A percentile compares a stretch with the other conserved stretches of the same genome.
Evolutionary conservation across 495 filamentous ascomycete species (phyloP).

Genomic region (Thozetella sp.): DNA sequence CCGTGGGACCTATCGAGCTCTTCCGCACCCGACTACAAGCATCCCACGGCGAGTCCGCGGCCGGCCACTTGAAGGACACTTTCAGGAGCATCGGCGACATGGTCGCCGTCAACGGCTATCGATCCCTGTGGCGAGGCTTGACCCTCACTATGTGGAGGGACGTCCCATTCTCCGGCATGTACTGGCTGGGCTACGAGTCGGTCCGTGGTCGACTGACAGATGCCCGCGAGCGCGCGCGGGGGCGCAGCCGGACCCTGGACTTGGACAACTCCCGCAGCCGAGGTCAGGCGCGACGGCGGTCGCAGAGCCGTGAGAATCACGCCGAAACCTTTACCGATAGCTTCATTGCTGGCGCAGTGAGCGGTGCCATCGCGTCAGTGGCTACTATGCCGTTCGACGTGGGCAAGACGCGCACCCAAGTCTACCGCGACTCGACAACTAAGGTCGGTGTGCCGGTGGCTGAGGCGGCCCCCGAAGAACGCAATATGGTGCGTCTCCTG

Average conservation of each 20-base stretch:
- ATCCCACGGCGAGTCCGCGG: conserved; percentile 53
- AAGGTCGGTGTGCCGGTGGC: conserved; percentile 17
- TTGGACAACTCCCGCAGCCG: conserved; percentile 16
- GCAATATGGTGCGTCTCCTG: conserved; percentile 74
- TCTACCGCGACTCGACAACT: conserved; percentile 56
- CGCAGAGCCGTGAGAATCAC: conserved; percentile 58
- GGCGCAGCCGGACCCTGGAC: conserved; percentile 28
- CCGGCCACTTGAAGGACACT: conserved; percentile 67
- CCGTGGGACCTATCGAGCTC: conserved; percentile 91
- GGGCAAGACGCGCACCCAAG: conserved; percentile 92
- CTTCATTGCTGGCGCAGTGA: conserved; percentile 81
- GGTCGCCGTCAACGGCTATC: conserved; percentile 74
- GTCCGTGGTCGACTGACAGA: conserved; percentile 68
- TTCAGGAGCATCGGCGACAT: conserved; percentile 75
- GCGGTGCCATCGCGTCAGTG: conserved; percentile 84
- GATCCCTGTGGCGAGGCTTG: conserved; percentile 89
- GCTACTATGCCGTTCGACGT: conserved; percentile 96
- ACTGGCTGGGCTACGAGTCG: conserved; percentile 97
- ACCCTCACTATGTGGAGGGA: conserved; percentile 94
- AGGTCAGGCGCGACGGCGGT: conserved; percentile 41
- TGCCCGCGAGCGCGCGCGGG: conserved; percentile 54
- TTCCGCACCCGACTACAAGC: conserved; percentile 94
- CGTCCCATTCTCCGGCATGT: conserved; percentile 94
- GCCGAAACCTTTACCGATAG: conserved; percentile 79
- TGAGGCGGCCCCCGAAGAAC: conserved; percentile 64